These are phyloP conservation scores for Colletotrichum navitas DNA, from an alignment of 2,329 filamentous ascomycete species.

Conservation along the genomic window DNA sequence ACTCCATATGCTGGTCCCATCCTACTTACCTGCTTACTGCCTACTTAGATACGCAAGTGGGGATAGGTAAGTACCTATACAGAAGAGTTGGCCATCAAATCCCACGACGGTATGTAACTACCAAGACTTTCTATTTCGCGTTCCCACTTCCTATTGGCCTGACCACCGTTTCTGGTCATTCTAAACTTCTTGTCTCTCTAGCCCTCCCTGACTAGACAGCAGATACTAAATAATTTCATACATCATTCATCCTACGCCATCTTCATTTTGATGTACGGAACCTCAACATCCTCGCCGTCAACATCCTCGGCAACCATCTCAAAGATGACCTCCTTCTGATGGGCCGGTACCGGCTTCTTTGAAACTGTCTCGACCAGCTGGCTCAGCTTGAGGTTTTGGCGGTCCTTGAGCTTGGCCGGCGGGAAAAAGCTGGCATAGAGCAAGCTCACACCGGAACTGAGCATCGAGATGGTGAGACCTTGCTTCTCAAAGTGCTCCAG, in stretches of 20 bases:
- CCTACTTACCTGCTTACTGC: too few species aligned
- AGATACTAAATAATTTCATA: slow-evolving; percentile 1
- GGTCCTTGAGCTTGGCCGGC: slow-evolving; percentile 81
- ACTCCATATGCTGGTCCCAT: background rate
- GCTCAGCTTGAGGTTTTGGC: slow-evolving; percentile 86
- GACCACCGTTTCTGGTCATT: slow-evolving; percentile 8
- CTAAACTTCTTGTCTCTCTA: slow-evolving; percentile 6
- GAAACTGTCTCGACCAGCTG: slow-evolving; percentile 89
- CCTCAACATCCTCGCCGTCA: slow-evolving; percentile 93
- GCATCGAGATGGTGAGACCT: slow-evolving; percentile 88
- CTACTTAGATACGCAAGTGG: background rate
- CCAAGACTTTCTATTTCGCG: slow-evolving; percentile 15
- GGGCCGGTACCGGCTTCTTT: slow-evolving; percentile 89
- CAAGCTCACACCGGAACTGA: slow-evolving; percentile 96
- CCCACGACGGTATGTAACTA: background rate
- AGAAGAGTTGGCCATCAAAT: background rate
- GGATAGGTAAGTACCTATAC: background rate
- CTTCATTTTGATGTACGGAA: slow-evolving; percentile 95
- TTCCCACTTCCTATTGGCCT: background rate
- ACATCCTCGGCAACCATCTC: slow-evolving; percentile 94
- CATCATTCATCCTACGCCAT: slow-evolving; percentile 55
- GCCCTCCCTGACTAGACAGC: background rate
- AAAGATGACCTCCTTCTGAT: slow-evolving; percentile 96
- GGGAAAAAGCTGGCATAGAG: slow-evolving; percentile 95
- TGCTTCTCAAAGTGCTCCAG: slow-evolving; percentile 83